Evolutionary conservation across 768 basidiomycete species (phyloP).

Genomic region (Obba rivulosa): DNA sequence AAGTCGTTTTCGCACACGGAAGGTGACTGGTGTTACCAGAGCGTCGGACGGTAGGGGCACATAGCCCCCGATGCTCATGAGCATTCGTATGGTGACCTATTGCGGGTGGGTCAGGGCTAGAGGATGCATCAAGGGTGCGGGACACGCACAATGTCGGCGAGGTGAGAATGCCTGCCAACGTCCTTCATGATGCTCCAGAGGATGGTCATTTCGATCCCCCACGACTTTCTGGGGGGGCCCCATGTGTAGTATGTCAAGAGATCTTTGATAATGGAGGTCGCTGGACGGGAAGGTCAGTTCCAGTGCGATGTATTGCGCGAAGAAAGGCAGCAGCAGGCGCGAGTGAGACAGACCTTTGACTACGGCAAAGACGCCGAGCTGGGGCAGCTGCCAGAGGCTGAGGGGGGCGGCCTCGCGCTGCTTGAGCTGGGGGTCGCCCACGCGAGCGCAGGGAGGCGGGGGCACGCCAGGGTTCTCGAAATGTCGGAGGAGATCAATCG

Average conservation of each 20-base stretch:
- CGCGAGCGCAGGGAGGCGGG: slow-evolving; percentile 66
- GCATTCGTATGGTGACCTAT: slow-evolving; percentile 44
- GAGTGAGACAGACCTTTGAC: slow-evolving; percentile 49
- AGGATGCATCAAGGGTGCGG: not conserved
- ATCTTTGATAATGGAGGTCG: slow-evolving; percentile 48
- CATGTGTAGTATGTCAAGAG: slow-evolving; percentile 75
- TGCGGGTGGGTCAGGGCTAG: not conserved
- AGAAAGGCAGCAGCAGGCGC: too few relatives aligned
- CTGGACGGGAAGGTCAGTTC: too few relatives aligned
- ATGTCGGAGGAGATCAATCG: slow-evolving; percentile 33
- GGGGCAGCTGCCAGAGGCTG: slow-evolving; percentile 68
- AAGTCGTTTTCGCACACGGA: slow-evolving; percentile 65
- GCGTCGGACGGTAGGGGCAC: slow-evolving; percentile 90
- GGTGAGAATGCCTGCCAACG: slow-evolving; percentile 69
- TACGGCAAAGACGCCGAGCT: slow-evolving; percentile 44
- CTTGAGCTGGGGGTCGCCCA: slow-evolving; percentile 60
- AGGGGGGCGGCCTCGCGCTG: slow-evolving; percentile 49
- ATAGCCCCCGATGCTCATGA: slow-evolving; percentile 77
- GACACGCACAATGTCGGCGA: slow-evolving; percentile 72
- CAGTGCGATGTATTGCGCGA: too few relatives aligned
- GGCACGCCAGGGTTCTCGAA: slow-evolving; percentile 65
- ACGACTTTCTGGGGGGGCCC: slow-evolving; percentile 85
- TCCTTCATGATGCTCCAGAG: slow-evolving; percentile 83
- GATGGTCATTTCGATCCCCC: slow-evolving; percentile 94
- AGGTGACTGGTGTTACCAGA: slow-evolving; percentile 91